Evolutionary conservation across 345 rosid species (phyloP), one percentile per base, ranked within the genome.

Genomic region (Citrus medica): DNA sequence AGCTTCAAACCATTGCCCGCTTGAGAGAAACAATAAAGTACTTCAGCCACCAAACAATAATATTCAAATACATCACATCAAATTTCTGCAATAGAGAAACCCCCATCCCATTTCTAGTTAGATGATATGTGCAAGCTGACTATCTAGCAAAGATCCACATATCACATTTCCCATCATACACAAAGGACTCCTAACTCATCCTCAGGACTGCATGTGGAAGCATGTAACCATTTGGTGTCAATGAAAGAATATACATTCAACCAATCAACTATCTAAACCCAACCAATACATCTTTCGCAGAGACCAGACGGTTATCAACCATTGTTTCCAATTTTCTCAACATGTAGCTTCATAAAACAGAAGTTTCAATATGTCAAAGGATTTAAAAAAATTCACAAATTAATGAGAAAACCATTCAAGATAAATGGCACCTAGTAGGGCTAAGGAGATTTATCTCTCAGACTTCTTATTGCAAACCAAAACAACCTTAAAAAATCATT

Each of bases 231-330:
- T 61, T 61, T 61, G 38, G 25, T 10, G 28, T 40, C 27, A 40
- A 74, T n/a, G 7, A 60, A 40, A 16, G 21, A 68, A 7, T 14
- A 21, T 22, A 12, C 13, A 10, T 40, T 27, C 5, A 16, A 69
- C 55, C 59, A 69, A 69, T 46, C 73, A 22, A 69, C n/a, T 19
- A 27, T 28, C 59, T 69, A 67, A 67, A 67, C 51, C 70, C 30
- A 67, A 37, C 70, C 40, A 27, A 37, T 67, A 67, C 38, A 53
- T 22, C 21, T 35, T 28, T 17, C 17, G 17, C 17, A 22, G 65
- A 33, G 48, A 9, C 33, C 5, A 55, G 62, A 17, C 14, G n/a
- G 30, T 7, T 27, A 27, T 35, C n/a, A 25, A 10, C n/a, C 21
- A 42, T 7, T 28, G 51, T 28, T 16, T 16, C 38, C 38, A 30